Conservation (phyloP, 805 yeast genomes). For the Candida boleticola region DNA sequence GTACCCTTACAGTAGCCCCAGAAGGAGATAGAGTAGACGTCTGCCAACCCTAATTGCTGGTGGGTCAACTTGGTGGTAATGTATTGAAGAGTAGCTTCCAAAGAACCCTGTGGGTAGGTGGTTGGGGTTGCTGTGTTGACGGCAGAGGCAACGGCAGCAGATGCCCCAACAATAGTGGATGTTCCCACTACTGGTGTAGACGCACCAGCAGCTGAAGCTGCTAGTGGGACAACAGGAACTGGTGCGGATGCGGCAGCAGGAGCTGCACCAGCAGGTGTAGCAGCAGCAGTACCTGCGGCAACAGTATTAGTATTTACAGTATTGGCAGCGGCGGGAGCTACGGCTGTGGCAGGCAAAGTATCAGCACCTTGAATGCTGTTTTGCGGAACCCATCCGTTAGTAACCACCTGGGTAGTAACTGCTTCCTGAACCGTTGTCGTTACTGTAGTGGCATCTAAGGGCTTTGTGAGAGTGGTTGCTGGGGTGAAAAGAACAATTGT, state of each 20-base stretch:
- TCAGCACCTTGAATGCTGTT: background rate
- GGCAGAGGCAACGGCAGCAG: slow-evolving; percentile 9
- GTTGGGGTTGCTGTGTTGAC: slow-evolving; percentile 3
- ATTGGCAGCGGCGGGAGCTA: background rate
- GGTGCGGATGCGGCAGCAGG: background rate
- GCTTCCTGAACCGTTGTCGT: slow-evolving; percentile 1
- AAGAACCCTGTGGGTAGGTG: slow-evolving; percentile 4
- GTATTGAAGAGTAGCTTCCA: slow-evolving; percentile 17
- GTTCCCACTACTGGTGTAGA: slow-evolving; percentile 4
- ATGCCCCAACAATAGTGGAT: slow-evolving; percentile 11
- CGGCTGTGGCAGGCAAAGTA: background rate
- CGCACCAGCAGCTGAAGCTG: background rate
- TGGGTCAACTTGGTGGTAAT: slow-evolving; percentile 20
- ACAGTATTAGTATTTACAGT: slow-evolving; percentile 1
- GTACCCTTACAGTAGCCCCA: slow-evolving; percentile 46
- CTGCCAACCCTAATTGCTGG: slow-evolving; percentile 38
- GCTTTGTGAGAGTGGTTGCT: background rate
- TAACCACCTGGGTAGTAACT: background rate
- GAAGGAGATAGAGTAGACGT: slow-evolving; percentile 36
- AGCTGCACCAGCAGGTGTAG: background rate
- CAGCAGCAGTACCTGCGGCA: background rate
- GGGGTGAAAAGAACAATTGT: background rate
- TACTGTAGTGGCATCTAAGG: background rate
- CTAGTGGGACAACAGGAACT: background rate
- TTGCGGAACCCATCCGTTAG: background rate